These are phyloP conservation scores for Aristolochia californica DNA, from an alignment of 164 flowering plant genomes.

Conservation along the genomic window DNA sequence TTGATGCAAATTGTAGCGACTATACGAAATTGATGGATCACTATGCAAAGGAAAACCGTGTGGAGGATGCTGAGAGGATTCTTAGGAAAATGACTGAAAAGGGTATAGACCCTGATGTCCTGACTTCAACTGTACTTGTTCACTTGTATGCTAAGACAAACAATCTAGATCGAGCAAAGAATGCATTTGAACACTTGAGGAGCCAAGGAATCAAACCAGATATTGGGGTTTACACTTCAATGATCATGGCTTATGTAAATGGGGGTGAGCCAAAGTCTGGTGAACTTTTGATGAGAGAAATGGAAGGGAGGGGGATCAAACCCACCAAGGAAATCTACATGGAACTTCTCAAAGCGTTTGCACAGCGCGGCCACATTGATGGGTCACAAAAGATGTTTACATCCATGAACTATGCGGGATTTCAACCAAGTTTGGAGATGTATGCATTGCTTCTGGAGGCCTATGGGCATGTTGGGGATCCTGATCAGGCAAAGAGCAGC, in stretches of 20 bases:
- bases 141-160: slow-evolving; percentile 74
- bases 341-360: slow-evolving; percentile 61
- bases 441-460: slow-evolving; percentile 67
- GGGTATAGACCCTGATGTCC: slow-evolving; percentile 56
- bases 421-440: slow-evolving; percentile 41
- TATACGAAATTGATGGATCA: slow-evolving; percentile 66
- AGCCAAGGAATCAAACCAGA: slow-evolving; percentile 64
- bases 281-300: slow-evolving; percentile 56
- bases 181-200: slow-evolving; percentile 53
- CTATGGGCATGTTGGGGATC: slow-evolving; percentile 41
- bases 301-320: slow-evolving; percentile 55
- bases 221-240: slow-evolving; percentile 42
- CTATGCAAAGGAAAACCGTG: slow-evolving; percentile 48
- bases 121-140: slow-evolving; percentile 37
- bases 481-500: slow-evolving; percentile 47
- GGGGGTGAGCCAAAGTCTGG: slow-evolving; percentile 47
- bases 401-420: slow-evolving; percentile 58
- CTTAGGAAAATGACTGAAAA: slow-evolving; percentile 66
- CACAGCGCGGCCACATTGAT: slow-evolving; percentile 36
- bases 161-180: slow-evolving; percentile 51
- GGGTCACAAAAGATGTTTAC: slow-evolving; percentile 47
- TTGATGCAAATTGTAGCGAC: slow-evolving; percentile 54
- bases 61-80: slow-evolving; percentile 75
- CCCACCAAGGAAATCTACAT: slow-evolving; percentile 56
- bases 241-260: slow-evolving; percentile 74